These are phyloP conservation scores for Plectranthus barbatus DNA, from an alignment of 257 asterid genomes.

Conservation along the genomic window DNA sequence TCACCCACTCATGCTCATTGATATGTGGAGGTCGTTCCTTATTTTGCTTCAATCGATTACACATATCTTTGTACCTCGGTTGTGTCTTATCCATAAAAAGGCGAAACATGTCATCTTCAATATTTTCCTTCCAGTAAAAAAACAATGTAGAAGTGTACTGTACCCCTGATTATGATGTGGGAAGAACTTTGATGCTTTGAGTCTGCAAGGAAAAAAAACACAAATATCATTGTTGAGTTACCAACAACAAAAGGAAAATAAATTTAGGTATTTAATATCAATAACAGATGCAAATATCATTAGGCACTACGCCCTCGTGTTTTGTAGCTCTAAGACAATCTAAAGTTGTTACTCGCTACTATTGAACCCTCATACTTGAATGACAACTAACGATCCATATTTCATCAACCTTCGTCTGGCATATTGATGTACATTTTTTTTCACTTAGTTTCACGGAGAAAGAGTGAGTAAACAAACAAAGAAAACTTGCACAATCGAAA, in stretches of 20 bases:
- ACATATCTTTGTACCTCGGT: no score
- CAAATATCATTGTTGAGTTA: not conserved
- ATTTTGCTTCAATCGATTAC: no score
- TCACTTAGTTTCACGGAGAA: not conserved
- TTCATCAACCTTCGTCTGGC: not conserved
- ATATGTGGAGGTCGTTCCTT: no score
- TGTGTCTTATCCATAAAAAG: no score
- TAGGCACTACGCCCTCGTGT: not conserved
- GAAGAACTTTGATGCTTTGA: no score
- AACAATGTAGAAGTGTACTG: no score
- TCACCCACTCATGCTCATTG: no score
- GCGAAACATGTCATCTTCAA: no score
- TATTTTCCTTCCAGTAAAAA: no score
- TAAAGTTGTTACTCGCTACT: not conserved
- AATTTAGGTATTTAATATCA: not conserved
- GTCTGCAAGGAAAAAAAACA: conserved; percentile 42
- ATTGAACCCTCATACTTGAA: not conserved
- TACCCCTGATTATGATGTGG: no score
- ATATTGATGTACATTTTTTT: not conserved
- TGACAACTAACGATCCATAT: not conserved
- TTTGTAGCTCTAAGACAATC: not conserved
- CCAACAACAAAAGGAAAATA: not conserved
- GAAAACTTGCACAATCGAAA: not conserved
- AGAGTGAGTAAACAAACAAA: not conserved
- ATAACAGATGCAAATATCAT: not conserved